Evolutionary conservation across 192 early-diverging fungal species (phyloP), one percentile per base, ranked within the genome.

Genomic region (Podila epigama): DNA sequence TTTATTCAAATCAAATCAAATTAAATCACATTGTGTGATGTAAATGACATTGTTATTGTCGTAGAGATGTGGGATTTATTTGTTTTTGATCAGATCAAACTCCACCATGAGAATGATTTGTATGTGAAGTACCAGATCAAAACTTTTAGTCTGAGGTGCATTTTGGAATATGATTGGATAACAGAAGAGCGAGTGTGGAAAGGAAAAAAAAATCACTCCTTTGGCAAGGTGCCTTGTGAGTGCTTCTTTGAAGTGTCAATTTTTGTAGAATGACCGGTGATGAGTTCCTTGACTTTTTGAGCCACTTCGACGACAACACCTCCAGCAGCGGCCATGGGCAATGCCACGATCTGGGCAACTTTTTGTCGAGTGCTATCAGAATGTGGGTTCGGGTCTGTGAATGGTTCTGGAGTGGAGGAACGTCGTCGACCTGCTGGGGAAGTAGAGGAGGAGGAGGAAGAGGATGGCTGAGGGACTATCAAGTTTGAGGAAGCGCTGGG

Each of bases 321-420:
- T 16, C 65, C 73, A 5, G 56, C 66, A 1, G 73, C 73, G 5
- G 73, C 73, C 20, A 77, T 37, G 5, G 73, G 73, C 2, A 77
- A 28, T 16, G 73, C 65, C 2, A 61, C 51, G 6, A 57, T 48
- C 36, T 77, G 67, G 56, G 73, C 73, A 16, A 66, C 73, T 1
- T 40, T 68, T 16, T 77, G 73, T 15, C 66, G n/a, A 3, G 27
- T 33, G 15, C 73, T 58, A 3, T 77, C 66, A 25, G 37, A 56
- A 31, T 61, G n/a, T 15, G 66, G 66, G 13, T 77, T 68, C 33
- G 73, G 73, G 37, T 77, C 66, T 18, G 73, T 77, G 66, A 77
- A 77, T 20, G 73, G 73, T 1, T 77, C 73, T 44, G 73, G 7
- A 12, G 73, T 77, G 39, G 66, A 48, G 10, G 44, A 48, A 22